These are phyloP conservation scores for Pseudozyma sp. DNA, from an alignment of 1,284 basidiomycete species.

Conservation along the genomic window DNA sequence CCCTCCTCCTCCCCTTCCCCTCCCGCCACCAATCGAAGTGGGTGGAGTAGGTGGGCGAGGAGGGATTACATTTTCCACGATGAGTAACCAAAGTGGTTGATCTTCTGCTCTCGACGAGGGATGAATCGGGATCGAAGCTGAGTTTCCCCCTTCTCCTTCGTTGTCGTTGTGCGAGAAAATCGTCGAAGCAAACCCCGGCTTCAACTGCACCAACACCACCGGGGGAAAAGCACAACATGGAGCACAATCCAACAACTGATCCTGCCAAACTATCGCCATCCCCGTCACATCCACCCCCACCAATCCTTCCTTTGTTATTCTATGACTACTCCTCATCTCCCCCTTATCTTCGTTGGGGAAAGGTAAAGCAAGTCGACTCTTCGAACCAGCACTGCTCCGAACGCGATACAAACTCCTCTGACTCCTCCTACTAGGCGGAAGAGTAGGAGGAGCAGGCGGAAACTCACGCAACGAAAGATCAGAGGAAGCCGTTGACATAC, in stretches of 20 bases:
- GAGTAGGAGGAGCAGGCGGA: slow-evolving; percentile 1
- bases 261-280: slow-evolving; percentile 42
- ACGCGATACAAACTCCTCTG: slow-evolving; percentile 20
- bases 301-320: slow-evolving; percentile 9
- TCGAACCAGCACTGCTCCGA: slow-evolving; percentile 1
- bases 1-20: slow-evolving; percentile 3
- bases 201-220: slow-evolving; percentile 35
- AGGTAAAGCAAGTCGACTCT: neutral
- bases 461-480: slow-evolving; percentile 30
- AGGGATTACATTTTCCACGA: slow-evolving; percentile 40
- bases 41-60: slow-evolving; percentile 43
- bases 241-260: slow-evolving; percentile 32
- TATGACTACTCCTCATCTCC: slow-evolving; percentile 1
- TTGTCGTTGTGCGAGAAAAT: too few species aligned
- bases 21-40: neutral
- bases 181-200: neutral
- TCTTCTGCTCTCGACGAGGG: neutral
- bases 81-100: slow-evolving; percentile 25
- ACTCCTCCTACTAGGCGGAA: slow-evolving; percentile 3
- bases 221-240: slow-evolving; percentile 27
- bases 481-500: slow-evolving; percentile 23
- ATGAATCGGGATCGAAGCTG: neutral
- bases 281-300: slow-evolving; percentile 3
- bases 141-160: neutral
- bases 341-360: neutral